Conservation (phyloP, 192 early-diverging fungal species). For the Backusella tuberculispora region DNA sequence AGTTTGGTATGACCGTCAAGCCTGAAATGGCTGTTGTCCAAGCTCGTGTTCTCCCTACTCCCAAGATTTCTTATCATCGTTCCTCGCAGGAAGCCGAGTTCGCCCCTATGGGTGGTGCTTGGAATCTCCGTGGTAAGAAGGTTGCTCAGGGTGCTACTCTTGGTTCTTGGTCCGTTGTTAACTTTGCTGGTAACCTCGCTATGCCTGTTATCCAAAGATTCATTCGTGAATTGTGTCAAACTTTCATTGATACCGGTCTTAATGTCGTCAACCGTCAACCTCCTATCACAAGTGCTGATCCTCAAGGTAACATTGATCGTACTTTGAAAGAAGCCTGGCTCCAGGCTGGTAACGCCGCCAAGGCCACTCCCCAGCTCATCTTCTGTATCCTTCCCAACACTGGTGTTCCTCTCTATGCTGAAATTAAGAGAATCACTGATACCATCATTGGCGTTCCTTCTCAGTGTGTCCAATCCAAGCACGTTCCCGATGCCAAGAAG, state of each 20-base stretch:
- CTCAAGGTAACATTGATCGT: constrained; percentile 68
- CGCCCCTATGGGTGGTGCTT: constrained; percentile 67
- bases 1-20: constrained; percentile 74
- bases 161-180: constrained; percentile 79
- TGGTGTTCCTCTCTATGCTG: constrained; percentile 78
- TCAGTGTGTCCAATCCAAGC: constrained; percentile 88
- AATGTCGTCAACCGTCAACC: constrained; percentile 50
- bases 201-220: constrained; percentile 66
- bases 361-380: constrained; percentile 76
- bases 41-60: constrained; percentile 78
- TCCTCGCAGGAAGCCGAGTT: constrained; percentile 51
- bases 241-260: constrained; percentile 65
- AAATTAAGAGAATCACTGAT: constrained; percentile 86
- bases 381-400: constrained; percentile 84
- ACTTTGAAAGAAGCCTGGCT: constrained; percentile 74
- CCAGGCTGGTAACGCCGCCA: constrained; percentile 63
- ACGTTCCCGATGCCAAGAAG: constrained; percentile 71
- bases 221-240: constrained; percentile 69
- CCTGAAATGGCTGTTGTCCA: constrained; percentile 69
- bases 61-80: constrained; percentile 70
- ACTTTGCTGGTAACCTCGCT: constrained; percentile 62
- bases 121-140: constrained; percentile 86
- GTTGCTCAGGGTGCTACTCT: constrained; percentile 76
- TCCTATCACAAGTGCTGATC: constrained; percentile 51
- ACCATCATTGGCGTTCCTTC: constrained; percentile 87